Evolutionary conservation across 2,329 filamentous ascomycete species (phyloP).

Genomic region (Colletotrichum zoysiae): DNA sequence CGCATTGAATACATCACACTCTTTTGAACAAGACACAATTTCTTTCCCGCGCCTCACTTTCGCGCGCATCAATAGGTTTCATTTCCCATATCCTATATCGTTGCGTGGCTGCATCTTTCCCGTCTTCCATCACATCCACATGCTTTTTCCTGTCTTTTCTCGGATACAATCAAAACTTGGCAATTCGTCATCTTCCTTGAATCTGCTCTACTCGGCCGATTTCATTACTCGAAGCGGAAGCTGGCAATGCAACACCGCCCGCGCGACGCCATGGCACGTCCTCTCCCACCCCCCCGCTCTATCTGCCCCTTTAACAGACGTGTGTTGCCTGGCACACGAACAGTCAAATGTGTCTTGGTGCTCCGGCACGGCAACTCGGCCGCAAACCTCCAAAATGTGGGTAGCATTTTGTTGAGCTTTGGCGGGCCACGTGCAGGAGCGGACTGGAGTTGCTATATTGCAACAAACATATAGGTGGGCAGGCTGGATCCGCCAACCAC

Average conservation of each 20-base stretch:
- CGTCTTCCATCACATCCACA: slow-evolving; percentile 28
- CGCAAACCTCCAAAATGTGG: slow-evolving; percentile 5
- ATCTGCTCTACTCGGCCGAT: slow-evolving; percentile 13
- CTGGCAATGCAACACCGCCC: background rate
- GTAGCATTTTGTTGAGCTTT: slow-evolving; percentile 34
- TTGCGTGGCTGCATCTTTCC: slow-evolving; percentile 27
- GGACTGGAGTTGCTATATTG: background rate
- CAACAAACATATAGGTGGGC: background rate
- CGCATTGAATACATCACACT: background rate
- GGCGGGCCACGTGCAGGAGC: slow-evolving; percentile 29
- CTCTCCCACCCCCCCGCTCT: background rate
- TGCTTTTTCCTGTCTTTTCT: background rate
- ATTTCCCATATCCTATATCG: background rate
- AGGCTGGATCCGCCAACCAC: background rate
- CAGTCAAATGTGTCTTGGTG: background rate
- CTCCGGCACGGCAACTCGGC: background rate
- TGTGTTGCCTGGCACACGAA: slow-evolving; percentile 1
- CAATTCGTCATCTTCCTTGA: slow-evolving; percentile 8
- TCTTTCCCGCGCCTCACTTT: slow-evolving; percentile 11
- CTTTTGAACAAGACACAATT: background rate
- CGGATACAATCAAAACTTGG: background rate
- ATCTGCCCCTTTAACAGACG: background rate
- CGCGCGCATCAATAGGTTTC: slow-evolving; percentile 5
- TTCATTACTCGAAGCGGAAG: slow-evolving; percentile 23
- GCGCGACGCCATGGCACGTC: slow-evolving; percentile 12